Conservation (phyloP, 352 stramenopile species). For the Albugo candida region DNA sequence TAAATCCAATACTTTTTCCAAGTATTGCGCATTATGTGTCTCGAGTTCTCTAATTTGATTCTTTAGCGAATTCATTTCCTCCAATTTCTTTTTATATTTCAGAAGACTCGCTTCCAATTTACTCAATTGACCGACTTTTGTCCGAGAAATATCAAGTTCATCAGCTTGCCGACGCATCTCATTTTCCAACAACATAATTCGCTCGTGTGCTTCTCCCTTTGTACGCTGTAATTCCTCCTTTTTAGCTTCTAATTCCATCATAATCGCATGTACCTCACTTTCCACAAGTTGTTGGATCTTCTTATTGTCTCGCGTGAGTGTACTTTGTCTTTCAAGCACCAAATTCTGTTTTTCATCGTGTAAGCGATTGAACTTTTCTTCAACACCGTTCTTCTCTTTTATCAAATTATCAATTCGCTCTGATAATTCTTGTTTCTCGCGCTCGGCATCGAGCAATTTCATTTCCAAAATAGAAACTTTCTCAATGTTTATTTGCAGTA, state of each 20-base stretch:
- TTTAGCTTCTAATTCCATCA: slow-evolving; percentile 58
- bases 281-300: slow-evolving; percentile 79
- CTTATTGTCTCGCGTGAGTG: slow-evolving; percentile 64
- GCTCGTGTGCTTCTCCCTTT: slow-evolving; percentile 53
- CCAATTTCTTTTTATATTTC: slow-evolving; percentile 77
- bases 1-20: slow-evolving; percentile 70
- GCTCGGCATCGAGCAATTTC: slow-evolving; percentile 53
- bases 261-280: slow-evolving; percentile 52
- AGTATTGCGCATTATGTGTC: slow-evolving; percentile 52
- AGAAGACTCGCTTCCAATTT: slow-evolving; percentile 61
- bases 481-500: slow-evolving; percentile 43
- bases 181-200: slow-evolving; percentile 62
- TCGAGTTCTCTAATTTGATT: slow-evolving; percentile 61
- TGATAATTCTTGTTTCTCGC: slow-evolving; percentile 51
- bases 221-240: slow-evolving; percentile 46
- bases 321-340: slow-evolving; percentile 43
- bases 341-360: slow-evolving; percentile 54
- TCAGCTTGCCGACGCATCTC: slow-evolving; percentile 73
- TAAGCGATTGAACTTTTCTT: slow-evolving; percentile 22
- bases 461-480: slow-evolving; percentile 49
- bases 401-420: slow-evolving; percentile 44
- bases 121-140: slow-evolving; percentile 52
- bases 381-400: slow-evolving; percentile 24
- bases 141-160: slow-evolving; percentile 73
- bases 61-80: slow-evolving; percentile 67